These are phyloP conservation scores for Cordyceps cicadae DNA, from an alignment of 2,329 filamentous ascomycete genomes.

Conservation along the genomic window DNA sequence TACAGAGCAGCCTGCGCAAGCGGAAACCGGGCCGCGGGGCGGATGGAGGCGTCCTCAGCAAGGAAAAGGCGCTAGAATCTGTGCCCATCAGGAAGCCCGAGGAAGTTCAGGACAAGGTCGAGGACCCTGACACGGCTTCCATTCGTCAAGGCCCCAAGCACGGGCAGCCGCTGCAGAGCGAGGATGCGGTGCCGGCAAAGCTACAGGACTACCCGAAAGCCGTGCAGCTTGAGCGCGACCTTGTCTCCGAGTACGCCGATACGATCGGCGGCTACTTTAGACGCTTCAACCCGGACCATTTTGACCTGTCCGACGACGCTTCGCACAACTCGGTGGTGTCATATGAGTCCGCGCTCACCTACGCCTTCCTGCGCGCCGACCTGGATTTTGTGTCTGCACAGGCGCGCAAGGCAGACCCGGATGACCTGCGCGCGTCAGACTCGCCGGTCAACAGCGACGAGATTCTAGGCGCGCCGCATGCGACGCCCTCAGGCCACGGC, in stretches of 20 bases:
- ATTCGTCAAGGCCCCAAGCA: conserved; percentile 29
- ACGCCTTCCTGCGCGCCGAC: conserved; percentile 89
- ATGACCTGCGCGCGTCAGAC: conserved; percentile 64
- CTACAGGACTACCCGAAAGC: conserved; percentile 52
- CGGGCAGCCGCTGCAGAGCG: conserved; percentile 28
- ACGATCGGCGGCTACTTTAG: conserved; percentile 92
- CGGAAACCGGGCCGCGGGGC: conserved; percentile 27
- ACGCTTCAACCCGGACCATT: conserved; percentile 77
- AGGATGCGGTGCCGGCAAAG: conserved; percentile 39
- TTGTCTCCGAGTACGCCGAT: conserved; percentile 71
- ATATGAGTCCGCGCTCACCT: conserved; percentile 73
- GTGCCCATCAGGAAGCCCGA: conserved; percentile 43
- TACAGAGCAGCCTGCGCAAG: conserved; percentile 64
- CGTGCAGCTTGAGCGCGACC: conserved; percentile 57
- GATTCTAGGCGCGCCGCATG: conserved; percentile 57
- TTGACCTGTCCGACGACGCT: conserved; percentile 36
- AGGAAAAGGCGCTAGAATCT: conserved; percentile 22
- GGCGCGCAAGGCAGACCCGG: conserved; percentile 67
- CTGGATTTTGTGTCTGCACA: conserved; percentile 90
- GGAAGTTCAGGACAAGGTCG: conserved; percentile 24
- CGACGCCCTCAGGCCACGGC: conserved; percentile 45
- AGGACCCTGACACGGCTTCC: conserved; percentile 25
- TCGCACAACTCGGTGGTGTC: conserved; percentile 38
- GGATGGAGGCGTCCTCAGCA: conserved; percentile 25
- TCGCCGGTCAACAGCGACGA: conserved; percentile 77